Evolutionary conservation across 768 basidiomycete genomes (phyloP), one percentile per base, ranked within the genome.

Genomic region (Rhizopogon vulgaris): DNA sequence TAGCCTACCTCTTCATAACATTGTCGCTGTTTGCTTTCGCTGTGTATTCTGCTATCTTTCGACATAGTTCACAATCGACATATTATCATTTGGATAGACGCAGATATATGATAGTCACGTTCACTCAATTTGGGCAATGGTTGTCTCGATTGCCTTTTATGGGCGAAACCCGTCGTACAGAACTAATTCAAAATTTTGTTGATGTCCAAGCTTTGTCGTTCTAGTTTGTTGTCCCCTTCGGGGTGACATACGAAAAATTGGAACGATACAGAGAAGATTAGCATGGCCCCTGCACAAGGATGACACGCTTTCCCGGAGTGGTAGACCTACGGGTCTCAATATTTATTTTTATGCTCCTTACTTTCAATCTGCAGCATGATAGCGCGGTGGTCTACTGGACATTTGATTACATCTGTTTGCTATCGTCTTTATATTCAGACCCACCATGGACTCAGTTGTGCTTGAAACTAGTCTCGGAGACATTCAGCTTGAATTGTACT

Each of bases 261-360:
- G 89, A 94, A 93, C 91, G 88, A 94, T 94, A 94, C 92, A 93
- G 92, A 95, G 93, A 94, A 94, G 93, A 94, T 95, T 94, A 94
- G 93, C 93, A 95, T 95, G 90, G 94, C 92, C 93, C 94, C 93
- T 95, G 93, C 94, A 95, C 92, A 96, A 95, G 94, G 93, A 95
- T 94, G 93, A 94, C 93, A 94, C 90, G 88, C 87, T 90, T 87
- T 87, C 80, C 84, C 85, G 85, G 87, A 88, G 86, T 87, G 85
- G 86, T 86, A 86, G 69, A 69, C 69, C 67, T 71, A 71, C 69
- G 67, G 69, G 69, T 69, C 69, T 71, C 67, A 71, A 71, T 69
- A 69, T 69, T 69, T 69, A 69, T 68, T 34, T 34, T 34, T 70
- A 2, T 27, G 52, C 46, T 50, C 53, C 48, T 47, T 37, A 7